These are phyloP conservation scores for Globisporangium paroecandrum DNA, from an alignment of 352 stramenopile genomes.

Conservation along the genomic window DNA sequence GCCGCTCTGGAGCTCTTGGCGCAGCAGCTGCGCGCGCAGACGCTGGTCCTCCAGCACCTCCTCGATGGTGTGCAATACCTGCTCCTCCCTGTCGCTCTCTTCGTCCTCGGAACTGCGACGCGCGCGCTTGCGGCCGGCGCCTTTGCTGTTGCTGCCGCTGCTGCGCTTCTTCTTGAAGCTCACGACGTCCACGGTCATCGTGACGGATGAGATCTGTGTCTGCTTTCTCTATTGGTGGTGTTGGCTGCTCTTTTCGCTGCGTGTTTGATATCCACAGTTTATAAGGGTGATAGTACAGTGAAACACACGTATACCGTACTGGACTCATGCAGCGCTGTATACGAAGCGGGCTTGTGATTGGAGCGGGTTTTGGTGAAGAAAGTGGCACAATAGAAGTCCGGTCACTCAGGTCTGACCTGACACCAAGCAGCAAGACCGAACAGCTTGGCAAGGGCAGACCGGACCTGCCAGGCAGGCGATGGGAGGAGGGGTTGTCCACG, in stretches of 20 bases:
- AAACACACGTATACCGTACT: background rate
- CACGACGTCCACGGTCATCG: constrained; percentile 24
- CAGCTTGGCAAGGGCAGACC: too few relatives aligned
- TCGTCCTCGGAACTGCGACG: constrained; percentile 26
- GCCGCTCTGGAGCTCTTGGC: constrained; percentile 29
- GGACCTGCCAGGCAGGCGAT: background rate
- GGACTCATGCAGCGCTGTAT: background rate
- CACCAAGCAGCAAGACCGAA: background rate
- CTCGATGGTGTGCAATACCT: constrained; percentile 51
- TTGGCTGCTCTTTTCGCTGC: background rate
- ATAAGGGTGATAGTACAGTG: background rate
- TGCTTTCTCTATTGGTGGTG: background rate
- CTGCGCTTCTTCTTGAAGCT: constrained; percentile 65
- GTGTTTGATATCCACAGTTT: background rate
- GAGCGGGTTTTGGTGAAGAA: background rate
- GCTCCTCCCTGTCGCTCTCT: constrained; percentile 20
- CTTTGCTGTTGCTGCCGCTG: constrained; percentile 19
- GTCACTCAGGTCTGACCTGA: background rate
- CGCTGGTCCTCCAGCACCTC: constrained; percentile 73
- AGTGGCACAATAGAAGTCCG: background rate
- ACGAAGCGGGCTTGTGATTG: background rate
- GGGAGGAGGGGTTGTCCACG: background rate
- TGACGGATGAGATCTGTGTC: background rate
- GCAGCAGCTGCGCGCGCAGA: constrained; percentile 43
- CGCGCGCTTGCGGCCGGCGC: constrained; percentile 33